Percentiles rank a stretch among this genome's conserved stretches.
Conservation (phyloP, 495 filamentous ascomycete species). For the Penicillium nucicola region DNA sequence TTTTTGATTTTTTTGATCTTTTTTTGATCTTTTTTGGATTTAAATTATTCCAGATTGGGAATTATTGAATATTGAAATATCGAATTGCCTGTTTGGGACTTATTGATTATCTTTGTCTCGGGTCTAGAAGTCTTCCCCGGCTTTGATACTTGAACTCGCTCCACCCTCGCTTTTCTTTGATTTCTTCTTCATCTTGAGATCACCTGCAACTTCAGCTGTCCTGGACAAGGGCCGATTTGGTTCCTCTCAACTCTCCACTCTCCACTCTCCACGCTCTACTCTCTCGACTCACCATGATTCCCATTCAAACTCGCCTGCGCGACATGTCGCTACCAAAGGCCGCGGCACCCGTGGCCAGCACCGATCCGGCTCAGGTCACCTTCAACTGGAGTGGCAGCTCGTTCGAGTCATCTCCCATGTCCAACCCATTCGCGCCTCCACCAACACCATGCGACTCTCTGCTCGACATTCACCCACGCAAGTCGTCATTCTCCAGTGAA, state of each 20-base stretch:
- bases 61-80: no score
- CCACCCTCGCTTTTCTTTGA: constrained; percentile 2
- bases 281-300: constrained; percentile 18
- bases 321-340: constrained; percentile 24
- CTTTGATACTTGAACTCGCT: constrained; percentile 18
- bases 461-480: constrained; percentile 45
- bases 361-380: constrained; percentile 25
- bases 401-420: constrained; percentile 31
- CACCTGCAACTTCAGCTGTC: constrained; percentile 4
- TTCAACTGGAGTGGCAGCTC: constrained; percentile 43
- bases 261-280: background rate
- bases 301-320: constrained; percentile 26
- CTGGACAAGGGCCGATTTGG: no score
- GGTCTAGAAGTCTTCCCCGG: constrained; percentile 33
- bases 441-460: constrained; percentile 39
- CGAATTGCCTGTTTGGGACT: no score
- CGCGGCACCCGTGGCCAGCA: constrained; percentile 27
- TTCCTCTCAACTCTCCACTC: background rate
- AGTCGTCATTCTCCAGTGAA: constrained; percentile 43
- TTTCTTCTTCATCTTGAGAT: constrained; percentile 1
- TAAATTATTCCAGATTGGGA: constrained; percentile 15
- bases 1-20: constrained; percentile 7
- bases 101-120: no score
- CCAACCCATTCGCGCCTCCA: constrained; percentile 38
- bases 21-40: constrained; percentile 2